These are phyloP conservation scores for Microsporum ferrugineum DNA, from an alignment of 2,329 filamentous ascomycete species.

Conservation along the genomic window DNA sequence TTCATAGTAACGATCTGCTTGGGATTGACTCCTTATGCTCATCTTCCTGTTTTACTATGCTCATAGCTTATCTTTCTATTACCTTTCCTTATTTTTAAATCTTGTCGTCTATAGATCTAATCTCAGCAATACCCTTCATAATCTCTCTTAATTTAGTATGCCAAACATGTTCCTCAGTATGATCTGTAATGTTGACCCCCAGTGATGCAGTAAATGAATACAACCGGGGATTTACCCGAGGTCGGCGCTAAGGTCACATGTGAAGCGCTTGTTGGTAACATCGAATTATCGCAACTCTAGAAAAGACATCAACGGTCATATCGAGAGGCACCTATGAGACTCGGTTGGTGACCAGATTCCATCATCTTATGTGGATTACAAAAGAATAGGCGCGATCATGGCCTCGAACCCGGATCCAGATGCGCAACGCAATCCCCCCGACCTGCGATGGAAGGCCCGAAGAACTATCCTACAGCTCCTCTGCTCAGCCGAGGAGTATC, in stretches of 20 bases:
- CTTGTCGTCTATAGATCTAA: not conserved
- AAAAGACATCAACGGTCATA: not conserved
- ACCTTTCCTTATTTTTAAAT: not conserved
- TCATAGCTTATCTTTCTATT: too few species aligned
- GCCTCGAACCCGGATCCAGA: constrained; percentile 4
- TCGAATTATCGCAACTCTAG: not conserved
- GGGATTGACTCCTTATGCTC: not conserved
- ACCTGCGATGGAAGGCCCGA: constrained; percentile 54
- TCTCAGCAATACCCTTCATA: not conserved
- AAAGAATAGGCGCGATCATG: constrained; percentile 2
- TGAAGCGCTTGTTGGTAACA: not conserved
- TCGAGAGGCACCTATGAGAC: not conserved
- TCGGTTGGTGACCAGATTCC: not conserved
- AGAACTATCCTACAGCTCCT: constrained; percentile 62
- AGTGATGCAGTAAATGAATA: too few species aligned
- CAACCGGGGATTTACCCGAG: not conserved
- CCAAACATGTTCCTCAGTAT: not conserved
- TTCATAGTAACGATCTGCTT: constrained; percentile 3
- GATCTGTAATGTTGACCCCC: not conserved
- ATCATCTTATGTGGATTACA: not conserved
- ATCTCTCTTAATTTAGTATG: not conserved
- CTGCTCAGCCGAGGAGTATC: constrained; percentile 72
- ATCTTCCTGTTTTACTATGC: not conserved
- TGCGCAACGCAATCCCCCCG: not conserved
- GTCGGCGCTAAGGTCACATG: not conserved